Base-by-base conservation (phyloP, 2,329 filamentous ascomycete species). In the Graphiopsis chlorocephala region DNA sequence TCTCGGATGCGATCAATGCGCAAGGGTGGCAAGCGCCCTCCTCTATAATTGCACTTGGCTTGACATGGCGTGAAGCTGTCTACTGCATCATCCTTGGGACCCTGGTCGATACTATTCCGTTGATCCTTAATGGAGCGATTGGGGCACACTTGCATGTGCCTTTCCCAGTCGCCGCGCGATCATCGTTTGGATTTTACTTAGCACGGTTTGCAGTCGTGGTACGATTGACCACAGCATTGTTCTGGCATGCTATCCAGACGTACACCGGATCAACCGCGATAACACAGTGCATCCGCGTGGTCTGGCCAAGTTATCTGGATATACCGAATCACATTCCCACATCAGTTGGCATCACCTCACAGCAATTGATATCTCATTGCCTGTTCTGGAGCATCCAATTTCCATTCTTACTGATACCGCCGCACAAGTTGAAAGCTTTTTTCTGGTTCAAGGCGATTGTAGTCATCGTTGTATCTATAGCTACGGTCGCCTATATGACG, bases 141-240 rank as follows among this genome's bases (percentile, higher is more conserved):
- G 80, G 79, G 28, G 77, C 77, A 17, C 77, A 78, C 70, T 79
- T 85, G 66, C 83, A 86, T 70, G 78, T 82, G 3, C 83, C 84
- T 0, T 86, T 86, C 68, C 83, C 84, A 0, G 83, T 86, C 10
- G 80, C 85, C 28, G 81, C 82, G 0, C 81, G 85, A 53, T 83
- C 84, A 1, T 81, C 79, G 55, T 87, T 84, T 78, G 85, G 85
- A 0, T 86, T 85, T 75, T 85, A 81, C 78, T 83, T 84, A 61
- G 72, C 75, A 15, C 81, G 78, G 68, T 81, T 80, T 65, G 78
- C 78, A 62, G 78, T 82, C 10, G 71, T 73, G 25, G 76, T 78
- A 6, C 73, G 80, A 57, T 72, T 76, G 4, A 72, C 77, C 26
- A 71, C 81, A 55, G 78, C 78, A 42, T 75, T 78, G 65, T 75